Percentiles rank a stretch among this genome's conserved stretches.
These are phyloP conservation scores for Globisporangium viniferum DNA, from an alignment of 352 stramenopile genomes.

Conservation along the genomic window DNA sequence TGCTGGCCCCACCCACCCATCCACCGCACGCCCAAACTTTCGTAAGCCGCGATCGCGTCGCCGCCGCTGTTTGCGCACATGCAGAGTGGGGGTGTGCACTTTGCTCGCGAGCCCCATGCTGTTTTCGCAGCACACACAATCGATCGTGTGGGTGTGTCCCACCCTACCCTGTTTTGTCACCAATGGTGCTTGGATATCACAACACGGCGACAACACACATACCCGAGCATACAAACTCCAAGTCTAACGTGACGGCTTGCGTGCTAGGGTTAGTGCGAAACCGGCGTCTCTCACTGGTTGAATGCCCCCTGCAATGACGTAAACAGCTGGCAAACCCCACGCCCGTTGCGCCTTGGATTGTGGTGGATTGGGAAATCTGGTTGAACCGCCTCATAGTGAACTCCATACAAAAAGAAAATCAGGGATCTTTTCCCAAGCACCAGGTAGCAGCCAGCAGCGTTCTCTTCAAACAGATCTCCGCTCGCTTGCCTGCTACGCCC, in stretches of 20 bases:
- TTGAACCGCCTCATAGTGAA: conserved; percentile 1
- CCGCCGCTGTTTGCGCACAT: background rate
- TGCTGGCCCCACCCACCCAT: background rate
- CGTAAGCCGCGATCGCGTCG: background rate
- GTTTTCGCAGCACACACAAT: background rate
- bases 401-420: conserved; percentile 7
- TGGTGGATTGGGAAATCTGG: background rate
- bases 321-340: background rate
- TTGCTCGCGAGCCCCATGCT: background rate
- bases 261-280: background rate
- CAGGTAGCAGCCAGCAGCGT: background rate
- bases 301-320: conserved; percentile 10
- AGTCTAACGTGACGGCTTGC: background rate
- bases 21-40: background rate
- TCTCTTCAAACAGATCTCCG: background rate
- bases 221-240: conserved; percentile 1
- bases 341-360: background rate
- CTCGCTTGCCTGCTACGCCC: background rate
- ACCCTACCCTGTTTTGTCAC: background rate
- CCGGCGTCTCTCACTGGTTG: background rate
- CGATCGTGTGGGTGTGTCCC: background rate
- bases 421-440: conserved; percentile 6
- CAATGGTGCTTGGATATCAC: background rate
- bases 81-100: background rate
- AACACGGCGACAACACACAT: background rate